Base-by-base conservation (phyloP, 257 asterid species). In the Paulownia fortunei region DNA sequence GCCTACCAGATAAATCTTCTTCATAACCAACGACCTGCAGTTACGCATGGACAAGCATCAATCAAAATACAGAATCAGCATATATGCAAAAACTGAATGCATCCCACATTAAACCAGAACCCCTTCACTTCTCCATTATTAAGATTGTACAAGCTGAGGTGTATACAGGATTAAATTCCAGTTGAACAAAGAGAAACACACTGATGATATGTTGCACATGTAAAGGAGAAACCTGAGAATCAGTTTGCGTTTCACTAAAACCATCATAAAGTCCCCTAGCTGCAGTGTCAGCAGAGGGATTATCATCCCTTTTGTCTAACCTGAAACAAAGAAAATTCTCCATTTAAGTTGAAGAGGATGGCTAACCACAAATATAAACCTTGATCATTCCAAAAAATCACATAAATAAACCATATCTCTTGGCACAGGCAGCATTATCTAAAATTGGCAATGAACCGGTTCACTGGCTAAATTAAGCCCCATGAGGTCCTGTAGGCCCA, bases 211-310 rank as follows among this genome's bases (percentile, higher is more conserved):
- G 71, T 51, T 59, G 56, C 36, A 79, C 44, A 26, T 66, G 69
- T 3, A 82, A 66, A 72, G 80, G 64, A 64, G 13, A 55, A 83
- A 94, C 99, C 99, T 95, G 99, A 82, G 98, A 91, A 80, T 91
- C 98, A 6, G 97, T 91, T 76, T 91, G 99, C 4, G 99, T 91
- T 78, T 95, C 99, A 77, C 94, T 95, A 80, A 95, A 93, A 60
- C 90, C 86, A 67, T 95, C 97, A 30, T 88, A 87, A 51, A 79
- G 60, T 32, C 78, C 86, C 83, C 71, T 77, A 27, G 86, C 73
- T 65, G 83, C 74, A 51, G 77, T 85, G 73, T 80, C 94, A 65
- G 82, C 83, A 21, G 86, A 76, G 55, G 81, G 82, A 56, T 39
- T 66, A 21, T 86, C 90, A 34, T 87, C 92, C 71, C 71, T 83